Evolutionary conservation across 345 rosid genomes (phyloP), one percentile per base, ranked within the genome.

Genomic region (Gossypium mustelinum): DNA sequence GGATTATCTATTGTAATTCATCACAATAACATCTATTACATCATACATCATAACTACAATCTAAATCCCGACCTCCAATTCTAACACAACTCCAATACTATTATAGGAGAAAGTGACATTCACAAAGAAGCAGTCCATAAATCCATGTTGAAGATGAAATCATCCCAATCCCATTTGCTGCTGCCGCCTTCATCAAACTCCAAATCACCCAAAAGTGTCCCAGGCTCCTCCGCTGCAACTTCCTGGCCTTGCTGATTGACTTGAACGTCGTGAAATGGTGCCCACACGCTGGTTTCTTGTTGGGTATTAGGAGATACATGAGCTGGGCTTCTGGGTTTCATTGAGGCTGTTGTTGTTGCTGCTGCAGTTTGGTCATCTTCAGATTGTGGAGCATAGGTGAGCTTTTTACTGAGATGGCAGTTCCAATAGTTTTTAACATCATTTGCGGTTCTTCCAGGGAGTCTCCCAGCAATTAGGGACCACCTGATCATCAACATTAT

Each of bases 391-490:
- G 39, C 70, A 10, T 2, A 62, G 27, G 1, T 8, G 9, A 74
- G 59, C 70, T n/a, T 74, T 61, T 76, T 76, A 20, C 62, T 48
- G 17, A 69, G 61, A 14, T 76, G 75, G 29, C 70, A 60, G 39
- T 76, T 69, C 79, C 79, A 76, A 20, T 76, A 76, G n/a, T 76
- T 76, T 60, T 76, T 76, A 12, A 76, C 74, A 58, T 76, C 79
- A 60, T 76, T 76, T 5, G 74, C 75, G 47, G 74, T 48, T 70
- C 75, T 51, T 45, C 79, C 68, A 0, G 79, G 74, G 24, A 76
- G 57, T 50, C 52, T 76, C n/a, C 51, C 51, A 18, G 75, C 79
- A 57, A 76, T 76, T 4, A 76, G 39, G 3, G 79, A 76, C 79
- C 79, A 76, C 74, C 75, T 76, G 61, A 52, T 54, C 4, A 29